A percentile compares a stretch with the other conserved stretches of the same genome.
Evolutionary conservation across 2,329 filamentous ascomycete genomes (phyloP).

Genomic region (Lecanosticta acicola): DNA sequence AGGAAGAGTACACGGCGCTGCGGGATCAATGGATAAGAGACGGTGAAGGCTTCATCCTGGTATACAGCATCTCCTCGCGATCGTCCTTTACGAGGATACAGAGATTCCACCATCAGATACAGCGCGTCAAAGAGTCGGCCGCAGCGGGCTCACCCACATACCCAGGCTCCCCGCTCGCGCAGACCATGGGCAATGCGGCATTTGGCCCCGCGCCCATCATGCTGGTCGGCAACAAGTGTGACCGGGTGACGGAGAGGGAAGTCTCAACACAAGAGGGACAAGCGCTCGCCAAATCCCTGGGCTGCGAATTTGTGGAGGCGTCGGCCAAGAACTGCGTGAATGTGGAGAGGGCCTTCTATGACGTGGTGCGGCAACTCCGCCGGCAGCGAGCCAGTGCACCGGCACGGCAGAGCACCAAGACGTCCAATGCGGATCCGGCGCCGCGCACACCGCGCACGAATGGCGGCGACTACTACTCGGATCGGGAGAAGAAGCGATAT

Average conservation of each 20-base stretch:
- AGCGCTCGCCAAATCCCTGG: constrained; percentile 81
- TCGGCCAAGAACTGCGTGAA: constrained; percentile 98
- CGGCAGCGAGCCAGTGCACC: constrained; percentile 56
- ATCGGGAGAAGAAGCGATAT: constrained; percentile 22
- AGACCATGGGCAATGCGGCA: constrained; percentile 48
- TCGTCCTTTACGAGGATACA: constrained; percentile 93
- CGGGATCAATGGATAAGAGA: constrained; percentile 98
- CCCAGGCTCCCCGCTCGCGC: constrained; percentile 64
- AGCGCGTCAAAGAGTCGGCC: constrained; percentile 89
- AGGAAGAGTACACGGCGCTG: constrained; percentile 96
- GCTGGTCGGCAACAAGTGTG: constrained; percentile 98
- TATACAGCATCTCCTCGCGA: constrained; percentile 97
- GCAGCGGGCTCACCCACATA: constrained; percentile 67
- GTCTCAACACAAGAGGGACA: constrained; percentile 95
- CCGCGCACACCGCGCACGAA: constrained; percentile 14
- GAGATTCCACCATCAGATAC: constrained; percentile 93
- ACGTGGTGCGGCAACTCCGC: constrained; percentile 86
- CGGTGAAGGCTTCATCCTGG: constrained; percentile 92
- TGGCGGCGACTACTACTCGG: constrained; percentile 15
- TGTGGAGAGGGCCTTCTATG: constrained; percentile 96
- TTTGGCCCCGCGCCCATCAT: constrained; percentile 82
- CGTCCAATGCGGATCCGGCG: constrained; percentile 10
- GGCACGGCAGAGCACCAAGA: constrained; percentile 16
- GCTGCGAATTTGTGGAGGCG: constrained; percentile 94
- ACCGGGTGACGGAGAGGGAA: constrained; percentile 89